Conservation (phyloP, 352 stramenopile genomes). For the Globisporangium middletonii region DNA sequence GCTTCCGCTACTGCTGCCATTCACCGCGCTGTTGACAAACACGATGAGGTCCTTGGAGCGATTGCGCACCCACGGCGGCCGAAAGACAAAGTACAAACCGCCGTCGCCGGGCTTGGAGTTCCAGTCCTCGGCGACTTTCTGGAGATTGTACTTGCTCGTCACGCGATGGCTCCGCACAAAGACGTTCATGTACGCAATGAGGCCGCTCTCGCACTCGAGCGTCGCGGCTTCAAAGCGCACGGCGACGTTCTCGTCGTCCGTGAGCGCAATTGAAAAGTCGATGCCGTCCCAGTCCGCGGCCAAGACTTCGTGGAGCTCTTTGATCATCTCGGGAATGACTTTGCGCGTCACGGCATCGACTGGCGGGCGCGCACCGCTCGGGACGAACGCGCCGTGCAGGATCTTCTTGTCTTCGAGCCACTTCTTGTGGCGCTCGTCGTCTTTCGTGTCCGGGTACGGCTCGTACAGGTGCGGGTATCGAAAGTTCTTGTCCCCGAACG, state of each 20-base stretch:
- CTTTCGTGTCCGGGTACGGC: slow-evolving; percentile 47
- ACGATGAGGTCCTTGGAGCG: slow-evolving; percentile 54
- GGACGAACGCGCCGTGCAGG: slow-evolving; percentile 56
- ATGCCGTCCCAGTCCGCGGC: slow-evolving; percentile 53
- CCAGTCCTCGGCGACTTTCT: slow-evolving; percentile 81
- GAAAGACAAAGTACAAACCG: slow-evolving; percentile 54
- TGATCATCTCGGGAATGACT: slow-evolving; percentile 61
- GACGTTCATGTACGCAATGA: slow-evolving; percentile 84
- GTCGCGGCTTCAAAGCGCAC: slow-evolving; percentile 46
- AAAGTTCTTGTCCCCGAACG: slow-evolving; percentile 47
- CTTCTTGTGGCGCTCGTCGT: slow-evolving; percentile 50
- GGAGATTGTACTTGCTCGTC: slow-evolving; percentile 62
- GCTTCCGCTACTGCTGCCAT: neutral
- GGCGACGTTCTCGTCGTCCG: slow-evolving; percentile 57
- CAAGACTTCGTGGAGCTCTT: slow-evolving; percentile 63
- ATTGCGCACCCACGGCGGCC: slow-evolving; percentile 53
- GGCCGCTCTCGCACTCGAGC: slow-evolving; percentile 45
- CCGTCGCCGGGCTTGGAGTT: slow-evolving; percentile 56
- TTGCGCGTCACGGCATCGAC: slow-evolving; percentile 62
- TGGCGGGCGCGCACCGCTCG: slow-evolving; percentile 40
- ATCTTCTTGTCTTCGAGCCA: slow-evolving; percentile 75
- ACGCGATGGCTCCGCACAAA: slow-evolving; percentile 62
- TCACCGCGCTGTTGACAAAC: slow-evolving; percentile 16
- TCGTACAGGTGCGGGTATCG: slow-evolving; percentile 67
- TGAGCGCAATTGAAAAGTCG: slow-evolving; percentile 42